Percentiles rank a stretch among this genome's conserved stretches.
These are phyloP conservation scores for Podosphaera leucotricha DNA, from an alignment of 2,329 filamentous ascomycete genomes.

Conservation along the genomic window DNA sequence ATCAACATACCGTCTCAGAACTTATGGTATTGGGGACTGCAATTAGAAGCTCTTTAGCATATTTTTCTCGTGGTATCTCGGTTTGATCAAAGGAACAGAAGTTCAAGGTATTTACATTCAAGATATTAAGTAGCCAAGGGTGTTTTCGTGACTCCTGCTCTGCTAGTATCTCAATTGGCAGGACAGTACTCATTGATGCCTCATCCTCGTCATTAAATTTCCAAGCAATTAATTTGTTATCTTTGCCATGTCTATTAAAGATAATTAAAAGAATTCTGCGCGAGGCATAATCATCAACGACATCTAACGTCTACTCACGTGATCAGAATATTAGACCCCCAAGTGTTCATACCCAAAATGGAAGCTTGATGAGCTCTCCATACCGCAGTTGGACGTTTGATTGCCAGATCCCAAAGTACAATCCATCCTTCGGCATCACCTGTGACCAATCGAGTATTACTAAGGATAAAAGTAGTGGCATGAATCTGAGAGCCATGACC, in stretches of 20 bases:
- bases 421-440: constrained; percentile 83
- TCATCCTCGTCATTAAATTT: constrained; percentile 40
- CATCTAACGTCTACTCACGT: constrained; percentile 37
- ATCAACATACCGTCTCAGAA: constrained; percentile 37
- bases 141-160: constrained; percentile 23
- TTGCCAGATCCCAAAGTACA: constrained; percentile 62
- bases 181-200: constrained; percentile 33
- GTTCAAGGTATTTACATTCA: constrained; percentile 82
- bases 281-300: not conserved
- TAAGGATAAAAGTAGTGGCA: constrained; percentile 44
- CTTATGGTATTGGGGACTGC: constrained; percentile 60
- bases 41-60: constrained; percentile 30
- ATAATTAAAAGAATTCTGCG: not conserved
- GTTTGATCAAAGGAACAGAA: constrained; percentile 59
- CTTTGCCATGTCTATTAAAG: constrained; percentile 53
- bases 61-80: not conserved
- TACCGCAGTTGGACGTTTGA: constrained; percentile 57
- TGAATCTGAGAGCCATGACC: constrained; percentile 70
- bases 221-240: constrained; percentile 74
- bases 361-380: constrained; percentile 69
- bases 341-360: constrained; percentile 50
- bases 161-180: constrained; percentile 43
- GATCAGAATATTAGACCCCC: constrained; percentile 51
- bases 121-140: constrained; percentile 67
- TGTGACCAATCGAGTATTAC: constrained; percentile 56